Evolutionary conservation across 2,329 filamentous ascomycete genomes (phyloP), one percentile per base, ranked within the genome.

Genomic region (Aureobasidium pullulans): DNA sequence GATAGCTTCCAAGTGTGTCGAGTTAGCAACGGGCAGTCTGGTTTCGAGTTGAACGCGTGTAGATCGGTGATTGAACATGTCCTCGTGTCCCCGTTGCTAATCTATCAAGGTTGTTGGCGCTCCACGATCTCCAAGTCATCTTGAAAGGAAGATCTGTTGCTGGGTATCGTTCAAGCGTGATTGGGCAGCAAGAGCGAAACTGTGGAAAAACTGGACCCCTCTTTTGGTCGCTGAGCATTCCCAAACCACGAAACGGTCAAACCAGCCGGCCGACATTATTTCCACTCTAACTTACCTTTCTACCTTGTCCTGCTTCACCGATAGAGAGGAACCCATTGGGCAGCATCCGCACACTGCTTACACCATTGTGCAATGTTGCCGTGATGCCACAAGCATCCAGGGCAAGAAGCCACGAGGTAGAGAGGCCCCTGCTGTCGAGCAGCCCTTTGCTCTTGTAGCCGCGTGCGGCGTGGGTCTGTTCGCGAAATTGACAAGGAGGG

Each of bases 121-220:
- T 56, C 52, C 52, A 36, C 52, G 52, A 56, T 56, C 40, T 46
- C 40, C 32, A 46, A 46, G 52, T 56, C 52, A 16, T 40, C 19
- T 34, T 43, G n/a, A 54, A 23, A 54, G 32, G 39, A 43, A 32
- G 40, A 44, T 56, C 39, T 56, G 31, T 34, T 46, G 31, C 39
- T 56, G 29, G 13, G 40, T 56, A 56, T 56, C 52, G 52, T 36
- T 16, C 29, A 36, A 46, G 39, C 19, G 39, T 56, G 52, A 56
- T 56, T 56, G 52, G 52, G 52, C 52, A 44, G 40, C 48, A 29
- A 39, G 34, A n/a, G 13, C 36, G 13, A 39, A 40, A 40, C 48
- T 52, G 13, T 50, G 48, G 48, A 39, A 52, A 37, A 52, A 52
- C 23, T 31, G 48, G 36, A 52, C 36, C 48, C 48, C 48, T 50